A percentile compares a stretch with the other conserved stretches of the same genome.
phyloP scores from a whole-genome alignment of 306 rosid genomes.

The Senna siamea region DNA sequence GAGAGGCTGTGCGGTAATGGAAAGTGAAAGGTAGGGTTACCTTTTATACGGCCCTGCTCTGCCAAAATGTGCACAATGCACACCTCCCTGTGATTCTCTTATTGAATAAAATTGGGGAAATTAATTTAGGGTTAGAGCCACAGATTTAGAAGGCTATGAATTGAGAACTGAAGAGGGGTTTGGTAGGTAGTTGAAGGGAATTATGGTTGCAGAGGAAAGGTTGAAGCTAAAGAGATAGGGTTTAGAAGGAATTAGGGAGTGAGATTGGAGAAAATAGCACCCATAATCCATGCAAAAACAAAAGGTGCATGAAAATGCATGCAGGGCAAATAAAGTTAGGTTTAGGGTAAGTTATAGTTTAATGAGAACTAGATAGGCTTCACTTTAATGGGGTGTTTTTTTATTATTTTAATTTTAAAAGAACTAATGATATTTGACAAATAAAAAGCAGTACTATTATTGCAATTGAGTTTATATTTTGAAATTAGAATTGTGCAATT shows the following conservation, averaged over 20 bases:
- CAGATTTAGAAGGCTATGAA: conserved; percentile 2
- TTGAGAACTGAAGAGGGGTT: not conserved
- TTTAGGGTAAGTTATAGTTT: not conserved
- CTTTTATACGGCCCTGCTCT: conserved; percentile 47
- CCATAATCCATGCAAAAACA: conserved; percentile 39
- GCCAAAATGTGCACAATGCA: conserved; percentile 30
- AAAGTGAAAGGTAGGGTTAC: conserved; percentile 60
- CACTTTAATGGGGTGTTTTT: too few relatives aligned
- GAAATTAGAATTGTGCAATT: too few relatives aligned
- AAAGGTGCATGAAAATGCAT: conserved; percentile 44
- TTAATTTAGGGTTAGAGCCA: not conserved
- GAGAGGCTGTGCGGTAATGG: conserved; percentile 55
- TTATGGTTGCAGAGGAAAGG: conserved; percentile 29
- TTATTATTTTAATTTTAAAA: too few relatives aligned
- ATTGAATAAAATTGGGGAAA: conserved; percentile 16
- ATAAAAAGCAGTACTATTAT: too few relatives aligned
- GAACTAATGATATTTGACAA: too few relatives aligned
- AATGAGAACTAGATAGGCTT: too few relatives aligned
- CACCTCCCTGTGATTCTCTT: conserved; percentile 26
- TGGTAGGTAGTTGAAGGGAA: conserved; percentile 40
- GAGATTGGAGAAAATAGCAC: not conserved
- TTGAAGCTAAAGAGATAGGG: conserved; percentile 35
- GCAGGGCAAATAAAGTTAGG: conserved; percentile 31
- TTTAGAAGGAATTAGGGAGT: not conserved
- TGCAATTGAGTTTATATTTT: too few relatives aligned